A percentile compares a stretch with the other conserved stretches of the same genome.
Conservation (phyloP, 2,329 filamentous ascomycete genomes). For the Niveomyces coronatus region DNA sequence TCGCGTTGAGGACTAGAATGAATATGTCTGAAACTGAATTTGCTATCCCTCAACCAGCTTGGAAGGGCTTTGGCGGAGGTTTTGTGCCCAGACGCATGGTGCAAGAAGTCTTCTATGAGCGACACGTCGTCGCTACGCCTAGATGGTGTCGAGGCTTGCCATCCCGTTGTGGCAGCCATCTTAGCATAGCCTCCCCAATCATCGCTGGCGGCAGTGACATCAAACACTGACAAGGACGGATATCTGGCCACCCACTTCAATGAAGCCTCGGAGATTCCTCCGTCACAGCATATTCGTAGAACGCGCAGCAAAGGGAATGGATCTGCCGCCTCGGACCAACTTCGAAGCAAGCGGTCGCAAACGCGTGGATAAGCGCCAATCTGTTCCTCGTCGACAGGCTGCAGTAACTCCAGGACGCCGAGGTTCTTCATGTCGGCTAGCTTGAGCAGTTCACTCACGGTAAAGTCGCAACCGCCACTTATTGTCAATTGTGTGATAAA, state of each 20-base stretch:
- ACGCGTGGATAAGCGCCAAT: constrained; percentile 23
- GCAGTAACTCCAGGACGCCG: constrained; percentile 36
- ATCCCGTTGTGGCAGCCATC: constrained; percentile 21
- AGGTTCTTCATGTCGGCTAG: constrained; percentile 35
- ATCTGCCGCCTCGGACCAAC: constrained; percentile 30
- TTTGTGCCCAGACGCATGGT: constrained; percentile 22
- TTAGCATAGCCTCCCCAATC: constrained; percentile 24
- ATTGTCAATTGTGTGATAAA: constrained; percentile 33
- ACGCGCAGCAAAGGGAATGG: constrained; percentile 38
- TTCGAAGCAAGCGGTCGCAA: constrained; percentile 34
- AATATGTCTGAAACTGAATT: constrained; percentile 24
- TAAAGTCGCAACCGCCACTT: constrained; percentile 25
- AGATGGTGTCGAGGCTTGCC: constrained; percentile 20
- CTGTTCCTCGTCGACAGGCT: constrained; percentile 23
- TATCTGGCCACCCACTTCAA: constrained; percentile 32
- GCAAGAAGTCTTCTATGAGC: constrained; percentile 24
- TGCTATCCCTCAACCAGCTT: constrained; percentile 22
- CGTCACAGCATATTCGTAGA: constrained; percentile 33
- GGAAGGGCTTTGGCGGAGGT: constrained; percentile 14
- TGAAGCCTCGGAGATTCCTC: constrained; percentile 28
- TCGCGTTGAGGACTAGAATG: constrained; percentile 23
- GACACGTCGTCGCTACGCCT: constrained; percentile 20
- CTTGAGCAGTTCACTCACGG: constrained; percentile 28
- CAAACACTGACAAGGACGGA: constrained; percentile 34
- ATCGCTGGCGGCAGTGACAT: constrained; percentile 25